A percentile compares a stretch with the other conserved stretches of the same genome.
Evolutionary conservation across 371 early-diverging fungal genomes (phyloP).

Genomic region (Mortierella sp.): DNA sequence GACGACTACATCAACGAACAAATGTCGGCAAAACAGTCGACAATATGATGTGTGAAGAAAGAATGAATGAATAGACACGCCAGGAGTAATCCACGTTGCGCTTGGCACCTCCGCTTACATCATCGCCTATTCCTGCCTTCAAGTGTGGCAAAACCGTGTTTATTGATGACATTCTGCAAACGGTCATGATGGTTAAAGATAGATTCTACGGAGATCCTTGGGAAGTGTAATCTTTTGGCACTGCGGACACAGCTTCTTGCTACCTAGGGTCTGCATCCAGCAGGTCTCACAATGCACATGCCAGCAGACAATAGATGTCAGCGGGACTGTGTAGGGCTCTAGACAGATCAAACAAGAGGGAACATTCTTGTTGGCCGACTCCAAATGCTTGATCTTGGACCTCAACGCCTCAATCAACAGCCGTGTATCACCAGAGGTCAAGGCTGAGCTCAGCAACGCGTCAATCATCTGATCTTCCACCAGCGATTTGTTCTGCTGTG

Average conservation of each 20-base stretch:
- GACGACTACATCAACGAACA: too few relatives aligned
- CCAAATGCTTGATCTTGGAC: constrained; percentile 77
- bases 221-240: constrained; percentile 92
- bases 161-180: background rate
- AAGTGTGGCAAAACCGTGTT: too few relatives aligned
- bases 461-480: constrained; percentile 24
- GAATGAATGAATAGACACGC: too few relatives aligned
- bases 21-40: too few relatives aligned
- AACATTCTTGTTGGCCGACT: constrained; percentile 64
- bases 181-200: constrained; percentile 67
- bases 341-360: constrained; percentile 87
- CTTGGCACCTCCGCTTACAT: too few relatives aligned
- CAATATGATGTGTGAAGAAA: too few relatives aligned
- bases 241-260: constrained; percentile 92
- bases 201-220: constrained; percentile 85
- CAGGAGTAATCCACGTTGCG: too few relatives aligned
- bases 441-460: constrained; percentile 34
- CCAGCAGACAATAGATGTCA: constrained; percentile 91
- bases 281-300: constrained; percentile 94
- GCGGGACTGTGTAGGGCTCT: constrained; percentile 80
- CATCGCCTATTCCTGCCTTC: too few relatives aligned
- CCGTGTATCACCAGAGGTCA: constrained; percentile 62
- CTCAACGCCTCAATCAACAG: constrained; percentile 86
- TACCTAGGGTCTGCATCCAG: constrained; percentile 89
- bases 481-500: background rate